Evolutionary conservation across 139 green algal genomes (phyloP).

Genomic region (Trebouxia sp.): DNA sequence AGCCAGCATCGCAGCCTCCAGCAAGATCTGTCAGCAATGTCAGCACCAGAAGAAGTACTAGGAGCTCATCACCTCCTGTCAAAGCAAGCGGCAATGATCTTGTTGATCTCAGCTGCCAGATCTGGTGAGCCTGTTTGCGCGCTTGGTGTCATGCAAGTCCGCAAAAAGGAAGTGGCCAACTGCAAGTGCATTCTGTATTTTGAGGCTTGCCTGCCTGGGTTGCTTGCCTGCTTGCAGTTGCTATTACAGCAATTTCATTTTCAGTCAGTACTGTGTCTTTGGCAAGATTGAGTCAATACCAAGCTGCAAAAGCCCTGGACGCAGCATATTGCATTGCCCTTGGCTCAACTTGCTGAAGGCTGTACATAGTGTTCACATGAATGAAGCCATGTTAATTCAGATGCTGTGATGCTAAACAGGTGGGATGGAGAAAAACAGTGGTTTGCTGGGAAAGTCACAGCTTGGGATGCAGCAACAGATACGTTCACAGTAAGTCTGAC

Average conservation of each 20-base stretch:
- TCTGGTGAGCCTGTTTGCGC: not conserved
- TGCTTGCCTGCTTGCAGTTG: no score
- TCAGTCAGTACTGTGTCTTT: no score
- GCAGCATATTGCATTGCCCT: no score
- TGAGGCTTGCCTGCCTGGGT: no score
- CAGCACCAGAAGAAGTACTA: not conserved
- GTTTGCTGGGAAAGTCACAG: not conserved
- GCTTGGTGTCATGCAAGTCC: not conserved
- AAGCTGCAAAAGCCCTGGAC: no score
- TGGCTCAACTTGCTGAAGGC: no score
- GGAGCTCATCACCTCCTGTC: not conserved
- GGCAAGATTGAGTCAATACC: no score
- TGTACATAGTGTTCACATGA: no score
- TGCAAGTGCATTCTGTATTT: not conserved
- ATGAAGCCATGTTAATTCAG: no score
- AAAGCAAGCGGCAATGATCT: not conserved
- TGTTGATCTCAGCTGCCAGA: not conserved
- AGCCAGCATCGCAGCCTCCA: no score
- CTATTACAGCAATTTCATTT: no score
- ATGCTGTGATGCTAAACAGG: not conserved
- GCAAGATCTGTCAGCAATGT: no score
- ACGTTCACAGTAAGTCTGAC: not conserved
- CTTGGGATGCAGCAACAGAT: not conserved
- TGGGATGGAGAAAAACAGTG: constrained; percentile 1
- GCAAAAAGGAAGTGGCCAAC: not conserved